phyloP scores from a whole-genome alignment of 495 filamentous ascomycete genomes.

The Aspergillus sparsus region DNA sequence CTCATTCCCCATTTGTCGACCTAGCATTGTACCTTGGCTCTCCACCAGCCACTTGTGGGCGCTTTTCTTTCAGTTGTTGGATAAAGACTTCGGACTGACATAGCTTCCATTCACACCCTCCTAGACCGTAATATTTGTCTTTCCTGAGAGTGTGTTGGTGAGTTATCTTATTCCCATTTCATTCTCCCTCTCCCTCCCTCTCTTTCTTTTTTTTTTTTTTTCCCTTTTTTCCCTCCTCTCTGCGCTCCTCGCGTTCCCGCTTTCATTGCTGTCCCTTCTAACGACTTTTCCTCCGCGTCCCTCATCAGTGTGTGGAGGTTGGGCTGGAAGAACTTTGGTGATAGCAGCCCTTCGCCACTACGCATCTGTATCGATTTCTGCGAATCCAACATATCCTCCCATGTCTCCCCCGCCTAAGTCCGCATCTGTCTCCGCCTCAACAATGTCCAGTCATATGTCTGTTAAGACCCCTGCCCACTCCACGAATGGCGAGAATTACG shows the following conservation, averaged over 20 bases:
- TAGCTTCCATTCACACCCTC: slow-evolving; percentile 1
- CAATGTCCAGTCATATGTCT: slow-evolving; percentile 38
- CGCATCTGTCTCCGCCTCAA: slow-evolving; percentile 28
- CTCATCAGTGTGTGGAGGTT: slow-evolving; percentile 22
- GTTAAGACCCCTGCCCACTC: slow-evolving; percentile 35
- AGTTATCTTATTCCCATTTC: slow-evolving; percentile 26
- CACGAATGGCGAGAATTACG: slow-evolving; percentile 37
- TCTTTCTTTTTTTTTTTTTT: slow-evolving; percentile 29
- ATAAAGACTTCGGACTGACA: slow-evolving; percentile 3
- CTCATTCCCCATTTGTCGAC: slow-evolving; percentile 29
- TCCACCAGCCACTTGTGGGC: slow-evolving; percentile 24
- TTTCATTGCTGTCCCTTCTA: slow-evolving; percentile 14
- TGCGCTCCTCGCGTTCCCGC: slow-evolving; percentile 18
- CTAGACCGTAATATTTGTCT: neutral
- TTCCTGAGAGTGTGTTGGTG: slow-evolving; percentile 17
- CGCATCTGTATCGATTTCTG: slow-evolving; percentile 3
- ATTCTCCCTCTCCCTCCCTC: slow-evolving; percentile 21
- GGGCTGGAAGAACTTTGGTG: slow-evolving; percentile 18
- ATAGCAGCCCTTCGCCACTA: slow-evolving; percentile 2
- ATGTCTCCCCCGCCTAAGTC: slow-evolving; percentile 33
- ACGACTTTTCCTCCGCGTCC: slow-evolving; percentile 23
- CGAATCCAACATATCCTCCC: slow-evolving; percentile 17
- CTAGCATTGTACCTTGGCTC: slow-evolving; percentile 22
- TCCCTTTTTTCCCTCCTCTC: slow-evolving; percentile 23
- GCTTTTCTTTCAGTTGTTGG: slow-evolving; percentile 17